Percentiles rank a stretch among this genome's conserved stretches.
Evolutionary conservation across 2,329 filamentous ascomycete species (phyloP).

Genomic region (Fusarium denticulatum): DNA sequence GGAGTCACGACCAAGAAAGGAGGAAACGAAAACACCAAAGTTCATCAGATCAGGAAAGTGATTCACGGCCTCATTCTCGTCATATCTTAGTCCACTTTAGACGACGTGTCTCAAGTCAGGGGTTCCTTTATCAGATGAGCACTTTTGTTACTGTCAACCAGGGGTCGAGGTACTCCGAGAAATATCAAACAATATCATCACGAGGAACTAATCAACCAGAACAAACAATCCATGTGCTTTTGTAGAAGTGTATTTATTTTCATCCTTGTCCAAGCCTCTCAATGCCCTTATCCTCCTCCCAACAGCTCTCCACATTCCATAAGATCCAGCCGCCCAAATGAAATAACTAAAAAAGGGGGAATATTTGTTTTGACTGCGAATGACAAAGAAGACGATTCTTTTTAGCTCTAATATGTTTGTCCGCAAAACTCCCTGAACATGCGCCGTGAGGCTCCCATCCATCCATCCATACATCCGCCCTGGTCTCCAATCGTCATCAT

Average conservation of each 20-base stretch:
- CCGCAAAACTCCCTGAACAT: conserved; percentile 45
- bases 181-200: neutral
- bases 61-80: neutral
- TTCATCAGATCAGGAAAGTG: neutral
- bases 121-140: neutral
- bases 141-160: neutral
- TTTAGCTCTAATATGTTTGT: conserved; percentile 44
- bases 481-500: conserved; percentile 21
- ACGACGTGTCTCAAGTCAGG: neutral
- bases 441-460: conserved; percentile 41
- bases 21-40: neutral
- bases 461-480: conserved; percentile 14
- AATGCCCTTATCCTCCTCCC: conserved; percentile 1
- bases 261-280: conserved; percentile 16
- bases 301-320: conserved; percentile 6
- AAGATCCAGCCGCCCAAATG: conserved; percentile 27
- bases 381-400: conserved; percentile 43
- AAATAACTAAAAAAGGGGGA: conserved; percentile 33
- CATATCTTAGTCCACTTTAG: neutral
- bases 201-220: too few relatives aligned
- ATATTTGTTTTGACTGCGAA: conserved; percentile 40
- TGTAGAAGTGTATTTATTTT: conserved; percentile 26
- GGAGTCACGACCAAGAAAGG: neutral
- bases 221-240: neutral
- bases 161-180: neutral